Conservation (phyloP, 495 filamentous ascomycete species). For the Trichoderma orchidacearum region DNA sequence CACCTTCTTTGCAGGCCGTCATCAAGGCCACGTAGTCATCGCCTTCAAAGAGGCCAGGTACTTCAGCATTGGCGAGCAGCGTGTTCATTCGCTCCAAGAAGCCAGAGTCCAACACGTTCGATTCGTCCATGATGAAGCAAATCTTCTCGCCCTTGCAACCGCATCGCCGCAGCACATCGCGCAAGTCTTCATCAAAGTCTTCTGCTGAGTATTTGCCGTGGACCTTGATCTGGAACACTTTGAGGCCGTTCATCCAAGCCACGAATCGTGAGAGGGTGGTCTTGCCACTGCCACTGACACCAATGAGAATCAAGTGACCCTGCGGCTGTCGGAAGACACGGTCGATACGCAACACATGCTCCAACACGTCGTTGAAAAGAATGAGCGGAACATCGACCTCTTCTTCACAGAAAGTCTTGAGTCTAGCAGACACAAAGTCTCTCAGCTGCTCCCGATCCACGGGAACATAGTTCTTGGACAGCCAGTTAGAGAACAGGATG, state of each 20-base stretch:
- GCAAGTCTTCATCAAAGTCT: slow-evolving; percentile 95
- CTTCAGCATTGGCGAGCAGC: slow-evolving; percentile 91
- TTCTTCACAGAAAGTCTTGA: slow-evolving; percentile 98
- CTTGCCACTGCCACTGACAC: slow-evolving; percentile 96
- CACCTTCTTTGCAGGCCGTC: slow-evolving; percentile 97
- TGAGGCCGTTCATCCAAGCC: slow-evolving; percentile 99
- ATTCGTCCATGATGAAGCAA: slow-evolving; percentile 99
- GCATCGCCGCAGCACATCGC: slow-evolving; percentile 82
- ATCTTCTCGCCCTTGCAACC: slow-evolving; percentile 99
- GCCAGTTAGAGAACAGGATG: slow-evolving; percentile 97
- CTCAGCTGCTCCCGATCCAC: slow-evolving; percentile 88
- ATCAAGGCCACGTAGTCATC: slow-evolving; percentile 93
- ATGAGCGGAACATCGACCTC: slow-evolving; percentile 97
- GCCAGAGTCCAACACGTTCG: slow-evolving; percentile 94
- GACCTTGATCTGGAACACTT: slow-evolving; percentile 98
- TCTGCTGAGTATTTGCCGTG: slow-evolving; percentile 97
- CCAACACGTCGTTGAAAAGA: slow-evolving; percentile 93
- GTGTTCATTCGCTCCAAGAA: slow-evolving; percentile 99
- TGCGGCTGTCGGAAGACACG: slow-evolving; percentile 97
- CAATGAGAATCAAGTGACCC: slow-evolving; percentile 94
- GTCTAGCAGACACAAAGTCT: slow-evolving; percentile 92
- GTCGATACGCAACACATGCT: slow-evolving; percentile 95
- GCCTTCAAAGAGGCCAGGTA: slow-evolving; percentile 94
- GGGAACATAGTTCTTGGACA: slow-evolving; percentile 97
- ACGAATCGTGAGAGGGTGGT: slow-evolving; percentile 96